Evolutionary conservation across 108 stramenopile species (phyloP), one percentile per base, ranked within the genome.

Genomic region (Discostella pseudostelligera): DNA sequence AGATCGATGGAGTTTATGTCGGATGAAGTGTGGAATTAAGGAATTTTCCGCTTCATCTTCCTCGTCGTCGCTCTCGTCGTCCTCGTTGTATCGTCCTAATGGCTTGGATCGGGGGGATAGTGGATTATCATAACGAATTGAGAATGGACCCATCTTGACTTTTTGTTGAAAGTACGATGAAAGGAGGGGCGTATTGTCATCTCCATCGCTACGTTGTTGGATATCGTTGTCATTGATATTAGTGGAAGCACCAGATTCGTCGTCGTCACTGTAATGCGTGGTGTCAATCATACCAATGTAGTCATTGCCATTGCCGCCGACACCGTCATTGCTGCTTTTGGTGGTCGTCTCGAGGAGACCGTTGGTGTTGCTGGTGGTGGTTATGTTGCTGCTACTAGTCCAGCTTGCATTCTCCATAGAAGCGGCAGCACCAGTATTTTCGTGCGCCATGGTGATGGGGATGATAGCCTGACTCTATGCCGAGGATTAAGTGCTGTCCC

Each of bases 131-230:
- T 66, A 60, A 6, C 69, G 59, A 44, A 70, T 53, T 7, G 69
- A 62, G 60, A 70, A 70, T 21, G 69, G 43, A 0, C 69, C 69
- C 29, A 59, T 59, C 55, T 70, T 70, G 16, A 70, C 53, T 22
- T 28, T 62, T 20, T 49, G 29, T 44, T 57, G 36, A 10, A 57
- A 39, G 14, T 21, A 57, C 14, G 69, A 57, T 16, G 59, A 25
- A 19, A 62, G 69, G 51, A 61, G 44, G 1, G 69, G 60, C 3
- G 22, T 39, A 53, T 59, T n/a, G 19, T n/a, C 21, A 35, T 63
- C 36, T 14, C 49, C 35, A 35, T 26, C 32, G 56, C 37, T 39
- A 19, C 19, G 0, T 32, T 36, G n/a, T 13, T 39, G 24, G 25
- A 11, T 28, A 26, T 13, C 16, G 16, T 55, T 16, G 46, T 62